Percentiles rank a stretch among this genome's conserved stretches.
phyloP scores from a whole-genome alignment of 1,284 basidiomycete species.

The Melanopsichium pennsylvanicum region DNA sequence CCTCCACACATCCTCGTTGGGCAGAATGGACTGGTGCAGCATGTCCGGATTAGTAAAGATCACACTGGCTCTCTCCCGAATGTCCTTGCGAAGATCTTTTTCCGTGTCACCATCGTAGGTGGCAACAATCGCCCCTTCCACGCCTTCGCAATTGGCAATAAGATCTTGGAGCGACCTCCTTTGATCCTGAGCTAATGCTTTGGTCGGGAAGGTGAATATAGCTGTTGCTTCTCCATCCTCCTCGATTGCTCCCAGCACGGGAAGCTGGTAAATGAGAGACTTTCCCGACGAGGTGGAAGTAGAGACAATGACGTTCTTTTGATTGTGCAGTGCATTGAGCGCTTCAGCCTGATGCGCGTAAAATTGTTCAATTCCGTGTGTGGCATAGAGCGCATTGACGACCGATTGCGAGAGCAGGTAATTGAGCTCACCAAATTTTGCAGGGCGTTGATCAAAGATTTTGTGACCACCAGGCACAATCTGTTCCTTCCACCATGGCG shows the following conservation, averaged over 20 bases:
- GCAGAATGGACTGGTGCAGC: slow-evolving; percentile 84
- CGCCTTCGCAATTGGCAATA: slow-evolving; percentile 72
- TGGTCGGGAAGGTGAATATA: slow-evolving; percentile 88
- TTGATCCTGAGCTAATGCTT: slow-evolving; percentile 92
- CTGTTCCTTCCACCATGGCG: slow-evolving; percentile 63
- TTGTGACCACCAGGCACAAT: slow-evolving; percentile 62
- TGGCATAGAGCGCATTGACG: slow-evolving; percentile 71
- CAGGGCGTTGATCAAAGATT: slow-evolving; percentile 48
- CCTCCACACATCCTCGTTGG: slow-evolving; percentile 84
- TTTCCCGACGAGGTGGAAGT: slow-evolving; percentile 91
- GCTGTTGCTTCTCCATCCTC: slow-evolving; percentile 74
- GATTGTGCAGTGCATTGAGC: slow-evolving; percentile 74
- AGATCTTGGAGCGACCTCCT: slow-evolving; percentile 68
- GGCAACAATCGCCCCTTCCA: slow-evolving; percentile 74
- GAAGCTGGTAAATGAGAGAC: slow-evolving; percentile 80
- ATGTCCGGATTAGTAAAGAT: slow-evolving; percentile 75
- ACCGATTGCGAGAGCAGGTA: slow-evolving; percentile 68
- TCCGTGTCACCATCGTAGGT: slow-evolving; percentile 91
- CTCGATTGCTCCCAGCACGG: slow-evolving; percentile 76
- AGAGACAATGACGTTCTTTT: slow-evolving; percentile 82
- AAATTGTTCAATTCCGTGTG: slow-evolving; percentile 74
- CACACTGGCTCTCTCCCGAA: slow-evolving; percentile 66
- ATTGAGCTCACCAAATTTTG: slow-evolving; percentile 45
- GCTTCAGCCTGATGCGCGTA: slow-evolving; percentile 83
- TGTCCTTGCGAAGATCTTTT: slow-evolving; percentile 69